Evolutionary conservation across 2,329 filamentous ascomycete genomes (phyloP), one percentile per base, ranked within the genome.

Genomic region (Diaporthe sp.): DNA sequence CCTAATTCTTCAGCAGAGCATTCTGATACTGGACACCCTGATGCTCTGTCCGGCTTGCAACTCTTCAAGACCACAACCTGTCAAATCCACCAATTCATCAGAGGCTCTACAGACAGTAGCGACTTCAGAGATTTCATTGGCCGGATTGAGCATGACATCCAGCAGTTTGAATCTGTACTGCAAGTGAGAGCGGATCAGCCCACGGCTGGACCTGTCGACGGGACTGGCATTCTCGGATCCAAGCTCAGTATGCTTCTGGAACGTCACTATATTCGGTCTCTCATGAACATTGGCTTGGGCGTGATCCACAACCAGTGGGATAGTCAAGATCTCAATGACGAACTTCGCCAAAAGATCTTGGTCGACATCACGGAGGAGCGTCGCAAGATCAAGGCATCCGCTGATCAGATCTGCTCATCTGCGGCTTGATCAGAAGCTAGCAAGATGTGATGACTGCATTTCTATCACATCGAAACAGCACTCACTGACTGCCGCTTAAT

Each of bases 1-100:
- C 33, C 19, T 60, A 25, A 1, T 28, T 15, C n/a, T 7, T 4
- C 35, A 40, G 22, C 57, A 10, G n/a, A 1, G 2, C 9, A 25
- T 9, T 10, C 1, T 25, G 47, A 50, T 25, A 12, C 47, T 25
- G 10, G 35, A 35, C 57, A 28, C 2, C 57, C 57, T 25, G 58
- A 61, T 28, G 58, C 58, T 45, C 58, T 61, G 35, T 61, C 58
- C 13, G 38, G 38, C 25, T 61, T 61, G n/a, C 58, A 45, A 19
- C 15, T 61, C 3, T 61, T 45, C 38, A 61, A 45, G 15, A 42
- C 38, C n/a, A 25, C 38, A 9, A 10, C n/a, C 25, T 28, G 8
- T 13, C 25, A 61, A 33, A 38, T 30, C n/a, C n/a, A 45, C 15
- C 19, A 30, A 28, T 7, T 12, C 25, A 61, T 61, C 8, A 30